Conservation (phyloP, 345 rosid genomes). For the Psidium friedrichsthalianum region DNA sequence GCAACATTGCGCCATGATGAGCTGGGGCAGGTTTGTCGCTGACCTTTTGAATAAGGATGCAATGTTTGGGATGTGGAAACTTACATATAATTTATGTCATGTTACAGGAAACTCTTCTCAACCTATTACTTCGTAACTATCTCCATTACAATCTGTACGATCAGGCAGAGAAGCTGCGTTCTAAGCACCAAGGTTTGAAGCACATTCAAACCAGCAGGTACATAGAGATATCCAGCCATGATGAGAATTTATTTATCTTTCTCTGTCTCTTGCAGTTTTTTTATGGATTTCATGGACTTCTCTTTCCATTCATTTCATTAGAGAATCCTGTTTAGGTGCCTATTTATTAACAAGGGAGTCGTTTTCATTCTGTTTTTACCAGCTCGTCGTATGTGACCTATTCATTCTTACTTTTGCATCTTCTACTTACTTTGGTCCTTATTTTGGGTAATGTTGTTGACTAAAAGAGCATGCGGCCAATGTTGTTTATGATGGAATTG, state of each 20-base stretch:
- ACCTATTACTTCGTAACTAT: conserved; percentile 72
- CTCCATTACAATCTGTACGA: conserved; percentile 79
- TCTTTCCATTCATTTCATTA: neutral
- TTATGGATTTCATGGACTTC: neutral
- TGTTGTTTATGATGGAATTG: neutral
- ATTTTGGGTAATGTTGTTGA: neutral
- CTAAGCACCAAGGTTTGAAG: conserved; percentile 86
- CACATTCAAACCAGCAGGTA: conserved; percentile 92
- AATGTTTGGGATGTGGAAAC: neutral
- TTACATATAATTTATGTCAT: conserved; percentile 7
- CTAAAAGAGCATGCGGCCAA: neutral
- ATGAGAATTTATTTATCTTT: neutral
- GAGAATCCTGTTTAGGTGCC: neutral
- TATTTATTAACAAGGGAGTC: neutral
- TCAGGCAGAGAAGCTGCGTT: conserved; percentile 86
- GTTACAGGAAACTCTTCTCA: conserved; percentile 82
- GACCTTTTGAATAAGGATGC: neutral
- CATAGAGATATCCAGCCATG: neutral
- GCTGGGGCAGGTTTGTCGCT: conserved; percentile 60
- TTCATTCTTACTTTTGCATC: neutral
- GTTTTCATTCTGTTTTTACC: neutral
- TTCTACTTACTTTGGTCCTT: neutral
- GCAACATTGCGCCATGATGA: conserved; percentile 87
- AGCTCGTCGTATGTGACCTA: neutral
- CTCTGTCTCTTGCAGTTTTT: neutral